Percentiles rank a stretch among this genome's conserved stretches.
These are phyloP conservation scores for Penicillium sp. DNA, from an alignment of 2,329 filamentous ascomycete genomes.

Conservation along the genomic window DNA sequence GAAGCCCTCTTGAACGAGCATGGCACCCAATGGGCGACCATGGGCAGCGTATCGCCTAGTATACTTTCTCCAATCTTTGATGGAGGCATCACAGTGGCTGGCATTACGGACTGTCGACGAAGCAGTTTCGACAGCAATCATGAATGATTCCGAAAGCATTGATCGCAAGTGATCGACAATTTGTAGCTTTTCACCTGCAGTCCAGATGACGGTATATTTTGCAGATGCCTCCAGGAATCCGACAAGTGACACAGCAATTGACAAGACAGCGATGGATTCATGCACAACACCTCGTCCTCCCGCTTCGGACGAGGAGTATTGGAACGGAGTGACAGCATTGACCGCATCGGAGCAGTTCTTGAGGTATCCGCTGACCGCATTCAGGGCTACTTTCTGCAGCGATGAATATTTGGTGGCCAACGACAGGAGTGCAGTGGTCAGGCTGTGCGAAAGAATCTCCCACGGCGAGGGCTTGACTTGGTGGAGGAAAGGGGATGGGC, in stretches of 20 bases:
- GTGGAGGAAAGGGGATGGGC: constrained; percentile 78
- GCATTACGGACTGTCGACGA: constrained; percentile 88
- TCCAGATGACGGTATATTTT: constrained; percentile 79
- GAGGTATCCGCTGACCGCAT: constrained; percentile 72
- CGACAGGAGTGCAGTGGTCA: constrained; percentile 79
- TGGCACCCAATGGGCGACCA: constrained; percentile 81
- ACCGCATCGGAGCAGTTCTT: constrained; percentile 68
- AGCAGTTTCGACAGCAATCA: constrained; percentile 83
- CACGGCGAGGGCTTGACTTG: constrained; percentile 85
- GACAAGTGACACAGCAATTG: constrained; percentile 79
- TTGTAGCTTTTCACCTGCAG: constrained; percentile 68
- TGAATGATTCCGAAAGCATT: constrained; percentile 79
- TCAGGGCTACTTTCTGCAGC: constrained; percentile 66
- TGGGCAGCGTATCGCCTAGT: constrained; percentile 77
- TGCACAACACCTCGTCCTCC: constrained; percentile 44
- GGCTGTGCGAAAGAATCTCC: constrained; percentile 76
- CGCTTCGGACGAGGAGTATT: constrained; percentile 59
- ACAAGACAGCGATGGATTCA: constrained; percentile 69
- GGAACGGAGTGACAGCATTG: constrained; percentile 55
- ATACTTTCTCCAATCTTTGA: constrained; percentile 87
- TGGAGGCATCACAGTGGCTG: constrained; percentile 62
- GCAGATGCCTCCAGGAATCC: constrained; percentile 86
- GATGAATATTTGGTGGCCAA: constrained; percentile 72
- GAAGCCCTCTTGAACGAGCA: constrained; percentile 87
- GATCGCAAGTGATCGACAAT: constrained; percentile 71